Evolutionary conservation across 2,329 filamentous ascomycete species (phyloP), one percentile per base, ranked within the genome.

Genomic region (Chaetoscypha palmicola): DNA sequence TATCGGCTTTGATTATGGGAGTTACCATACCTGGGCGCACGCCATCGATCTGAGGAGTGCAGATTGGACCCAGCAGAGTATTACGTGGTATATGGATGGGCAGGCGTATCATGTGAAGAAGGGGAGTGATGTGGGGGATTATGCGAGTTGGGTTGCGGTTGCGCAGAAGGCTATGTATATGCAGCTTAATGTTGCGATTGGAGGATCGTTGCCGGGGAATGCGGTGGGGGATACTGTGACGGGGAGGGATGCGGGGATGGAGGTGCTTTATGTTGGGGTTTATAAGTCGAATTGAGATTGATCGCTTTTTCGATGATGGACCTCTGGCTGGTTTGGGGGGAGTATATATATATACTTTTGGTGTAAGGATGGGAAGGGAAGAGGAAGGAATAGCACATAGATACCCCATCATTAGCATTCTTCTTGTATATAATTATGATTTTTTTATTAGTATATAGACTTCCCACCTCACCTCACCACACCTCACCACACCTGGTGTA

Each of bases 11-110:
- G 40, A 45, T 12, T 54, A 51, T 24, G 43, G 46, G 9, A 31
- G 17, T 9, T 54, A 37, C 19, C 53, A 56, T 35, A 54, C 48
- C 3, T 53, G 51, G 51, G 46, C 51, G 10, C 51, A 56, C 41
- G 46, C 40, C 12, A 53, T 56, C 26, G 53, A 56, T 51, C 31
- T 50, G 10, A 21, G 35, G 2, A 45, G 21, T n/a, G 10, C n/a
- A 1, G 48, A 56, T 38, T 53, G 51, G 50, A 51, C 11, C 2
- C 38, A 54, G 46, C 53, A 56, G 43, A 48, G 21, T 31, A 51
- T 56, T 17, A 53, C 50, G 4, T 56, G 45, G 41, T 54, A 50
- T 31, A 46, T 54, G 48, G 53, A 56, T 38, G 50, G 53, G 2
- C 36, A 49, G 22, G 10, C 46, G 4, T 56, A 53, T 21, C 41